These are phyloP conservation scores for Coprinellus micaceus DNA, from an alignment of 768 basidiomycete genomes.

Conservation along the genomic window DNA sequence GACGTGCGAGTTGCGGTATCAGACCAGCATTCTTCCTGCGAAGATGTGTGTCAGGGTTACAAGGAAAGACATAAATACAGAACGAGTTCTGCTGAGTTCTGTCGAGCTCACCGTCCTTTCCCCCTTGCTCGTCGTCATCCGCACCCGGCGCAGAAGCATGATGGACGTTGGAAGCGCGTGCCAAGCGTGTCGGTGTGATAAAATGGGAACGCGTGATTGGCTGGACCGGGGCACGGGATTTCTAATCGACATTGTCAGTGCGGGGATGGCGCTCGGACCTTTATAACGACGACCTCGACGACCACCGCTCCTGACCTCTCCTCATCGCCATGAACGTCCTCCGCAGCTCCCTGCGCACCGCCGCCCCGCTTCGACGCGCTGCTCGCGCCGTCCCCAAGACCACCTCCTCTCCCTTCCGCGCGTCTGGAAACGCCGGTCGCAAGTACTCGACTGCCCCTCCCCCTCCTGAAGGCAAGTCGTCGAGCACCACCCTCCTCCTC, in stretches of 20 bases:
- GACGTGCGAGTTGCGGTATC: neutral
- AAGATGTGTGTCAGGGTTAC: neutral
- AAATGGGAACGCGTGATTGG: conserved; percentile 3
- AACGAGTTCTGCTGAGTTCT: neutral
- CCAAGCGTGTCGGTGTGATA: neutral
- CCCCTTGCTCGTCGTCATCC: neutral
- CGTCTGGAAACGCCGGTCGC: conserved; percentile 39
- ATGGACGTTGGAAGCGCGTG: neutral
- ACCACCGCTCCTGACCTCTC: conserved; percentile 6
- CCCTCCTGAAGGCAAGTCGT: conserved; percentile 46
- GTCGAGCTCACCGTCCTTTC: neutral
- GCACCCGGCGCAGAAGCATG: neutral
- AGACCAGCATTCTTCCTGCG: neutral
- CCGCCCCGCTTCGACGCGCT: conserved; percentile 18
- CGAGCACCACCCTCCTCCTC: conserved; percentile 55
- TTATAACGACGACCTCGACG: neutral
- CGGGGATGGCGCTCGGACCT: neutral
- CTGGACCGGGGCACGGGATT: neutral
- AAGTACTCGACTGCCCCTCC: conserved; percentile 55
- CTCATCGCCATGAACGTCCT: conserved; percentile 47
- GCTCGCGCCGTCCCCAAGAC: conserved; percentile 15
- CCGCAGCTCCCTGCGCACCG: conserved; percentile 48
- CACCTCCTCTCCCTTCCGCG: conserved; percentile 28
- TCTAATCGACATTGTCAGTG: neutral
- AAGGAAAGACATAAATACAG: neutral